These are phyloP conservation scores for Blastobotrys muscicola DNA, from an alignment of 805 yeast species.

Conservation along the genomic window DNA sequence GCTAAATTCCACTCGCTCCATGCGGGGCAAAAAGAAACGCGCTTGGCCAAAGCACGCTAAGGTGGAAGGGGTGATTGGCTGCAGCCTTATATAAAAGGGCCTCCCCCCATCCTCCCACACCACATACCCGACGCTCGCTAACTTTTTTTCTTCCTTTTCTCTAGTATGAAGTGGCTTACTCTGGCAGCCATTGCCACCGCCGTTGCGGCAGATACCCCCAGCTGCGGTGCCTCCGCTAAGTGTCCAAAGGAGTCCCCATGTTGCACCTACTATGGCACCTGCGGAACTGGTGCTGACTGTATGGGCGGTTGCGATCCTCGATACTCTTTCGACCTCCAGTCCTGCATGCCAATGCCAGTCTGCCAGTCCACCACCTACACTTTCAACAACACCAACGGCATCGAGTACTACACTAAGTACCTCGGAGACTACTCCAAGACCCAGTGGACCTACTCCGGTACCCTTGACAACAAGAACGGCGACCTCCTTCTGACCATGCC, in stretches of 20 bases:
- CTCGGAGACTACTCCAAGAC: conserved; percentile 61
- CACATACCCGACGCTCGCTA: no score
- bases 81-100: no score
- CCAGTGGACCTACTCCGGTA: conserved; percentile 61
- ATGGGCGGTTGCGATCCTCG: conserved; percentile 83
- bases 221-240: conserved; percentile 42
- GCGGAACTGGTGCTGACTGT: conserved; percentile 73
- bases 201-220: conserved; percentile 19
- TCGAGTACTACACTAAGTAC: conserved; percentile 34
- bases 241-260: conserved; percentile 84
- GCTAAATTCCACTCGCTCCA: no score
- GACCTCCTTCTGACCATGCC: conserved; percentile 66
- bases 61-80: no score
- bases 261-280: conserved; percentile 70
- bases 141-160: no score
- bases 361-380: conserved; percentile 37
- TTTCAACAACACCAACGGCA: conserved; percentile 23
- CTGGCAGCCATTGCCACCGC: conserved; percentile 12
- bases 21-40: no score
- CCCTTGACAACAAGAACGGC: conserved; percentile 36
- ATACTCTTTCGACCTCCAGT: conserved; percentile 48
- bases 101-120: no score
- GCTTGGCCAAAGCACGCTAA: no score
- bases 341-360: conserved; percentile 83
- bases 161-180: not conserved